Base-by-base conservation (phyloP, 345 rosid genomes). In the Eucalyptus curtisii region DNA sequence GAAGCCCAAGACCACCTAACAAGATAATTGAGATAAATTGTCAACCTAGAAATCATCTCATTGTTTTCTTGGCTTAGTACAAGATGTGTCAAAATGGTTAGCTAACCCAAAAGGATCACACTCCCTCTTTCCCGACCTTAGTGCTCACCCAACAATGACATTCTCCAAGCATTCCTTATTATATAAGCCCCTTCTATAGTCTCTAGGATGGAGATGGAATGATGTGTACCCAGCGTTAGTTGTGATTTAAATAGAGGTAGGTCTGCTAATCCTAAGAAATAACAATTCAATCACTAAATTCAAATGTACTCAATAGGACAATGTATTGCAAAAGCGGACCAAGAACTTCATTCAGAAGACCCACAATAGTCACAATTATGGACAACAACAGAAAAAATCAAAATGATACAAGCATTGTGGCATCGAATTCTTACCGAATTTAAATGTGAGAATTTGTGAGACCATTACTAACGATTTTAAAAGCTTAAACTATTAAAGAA, bases 361-460 rank as follows among this genome's bases (percentile, higher is more conserved):
- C 79, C 79, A 31, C 24, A 66, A 66, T 2, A 68, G 44, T 68
- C 44, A 17, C 80, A 68, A 9, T 33, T 33, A 68, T 68, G 44
- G 25, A 9, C 80, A 33, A 68, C 10, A 5, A 31, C 4, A 33
- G 4, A 68, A 31, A 68, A 17, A 68, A 33, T 33, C 44, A 33
- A 8, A 2, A 33, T 33, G 25, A 40, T 17, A 40, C 25, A 17
- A 33, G 19, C 24, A 33, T 0, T 3, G 2, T 0, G 4, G 25
- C 24, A 68, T 68, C 25, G 0, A 33, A 33, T 20, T 68, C 81
- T 68, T 22, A 5, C 44, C 1, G 1, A 17, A 68, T 68, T 68
- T 9, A 68, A 5, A 68, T 52, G 5, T 52, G 57, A 20, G 57
- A 52, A 52, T 52, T 52, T 52, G 57, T 52, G 25, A 52, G 25